Evolutionary conservation across 1,284 basidiomycete species (phyloP).

Genomic region (Ceratobasidium sp.): DNA sequence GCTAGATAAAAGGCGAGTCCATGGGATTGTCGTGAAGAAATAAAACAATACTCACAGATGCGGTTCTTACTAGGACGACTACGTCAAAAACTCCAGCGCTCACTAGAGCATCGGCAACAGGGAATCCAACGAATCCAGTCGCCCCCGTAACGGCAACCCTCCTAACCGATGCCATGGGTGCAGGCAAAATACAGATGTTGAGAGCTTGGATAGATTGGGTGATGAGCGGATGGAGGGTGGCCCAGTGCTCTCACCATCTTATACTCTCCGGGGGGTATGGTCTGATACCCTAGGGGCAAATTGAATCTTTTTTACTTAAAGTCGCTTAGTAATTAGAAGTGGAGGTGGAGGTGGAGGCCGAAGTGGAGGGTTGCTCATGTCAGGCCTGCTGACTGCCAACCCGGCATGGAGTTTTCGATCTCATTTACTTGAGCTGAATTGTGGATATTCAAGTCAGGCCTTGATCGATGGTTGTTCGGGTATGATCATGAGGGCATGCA

Average conservation of each 20-base stretch:
- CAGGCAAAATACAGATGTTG: not conserved
- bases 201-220: no score
- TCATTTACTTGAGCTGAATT: no score
- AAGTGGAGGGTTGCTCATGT: not conserved
- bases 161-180: conserved; percentile 6
- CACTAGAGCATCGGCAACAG: conserved; percentile 10
- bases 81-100: conserved; percentile 15
- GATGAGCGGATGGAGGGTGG: no score
- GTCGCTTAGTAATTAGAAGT: not conserved
- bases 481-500: no score
- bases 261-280: no score
- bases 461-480: no score
- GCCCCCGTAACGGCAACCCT: conserved; percentile 31
- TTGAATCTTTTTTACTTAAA: not conserved
- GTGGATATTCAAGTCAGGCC: not conserved
- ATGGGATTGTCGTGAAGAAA: not conserved
- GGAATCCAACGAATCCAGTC: conserved; percentile 29
- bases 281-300: no score
- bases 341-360: conserved; percentile 2
- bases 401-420: no score
- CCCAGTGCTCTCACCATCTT: no score
- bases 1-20: not conserved
- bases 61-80: conserved; percentile 16
- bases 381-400: not conserved
- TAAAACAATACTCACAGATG: not conserved